A percentile compares a stretch with the other conserved stretches of the same genome.
Conservation (phyloP, 768 basidiomycete species). For the Agaricus subrufescens region DNA sequence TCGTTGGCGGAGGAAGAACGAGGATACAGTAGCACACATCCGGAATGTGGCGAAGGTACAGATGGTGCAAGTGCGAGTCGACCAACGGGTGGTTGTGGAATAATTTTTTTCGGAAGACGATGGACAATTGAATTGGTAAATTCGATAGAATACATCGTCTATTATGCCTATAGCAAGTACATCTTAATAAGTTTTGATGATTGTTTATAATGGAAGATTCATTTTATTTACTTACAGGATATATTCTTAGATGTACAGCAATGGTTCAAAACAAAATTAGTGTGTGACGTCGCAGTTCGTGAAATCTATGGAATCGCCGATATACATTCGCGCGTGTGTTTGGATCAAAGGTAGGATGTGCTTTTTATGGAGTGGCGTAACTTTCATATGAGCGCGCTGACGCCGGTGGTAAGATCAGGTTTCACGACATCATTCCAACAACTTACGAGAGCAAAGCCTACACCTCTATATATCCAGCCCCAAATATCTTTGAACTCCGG, state of each 20-base stretch:
- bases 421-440: neutral
- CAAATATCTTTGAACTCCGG: constrained; percentile 50
- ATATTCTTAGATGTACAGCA: too few species aligned
- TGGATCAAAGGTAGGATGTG: constrained; percentile 35
- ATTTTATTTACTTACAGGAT: too few species aligned
- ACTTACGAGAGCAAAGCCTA: constrained; percentile 46
- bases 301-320: neutral
- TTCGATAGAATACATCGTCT: too few species aligned
- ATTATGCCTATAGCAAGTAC: neutral
- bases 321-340: constrained; percentile 43
- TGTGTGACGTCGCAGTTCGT: neutral
- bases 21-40: neutral
- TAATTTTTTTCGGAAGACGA: neutral
- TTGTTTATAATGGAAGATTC: too few species aligned
- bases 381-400: constrained; percentile 40
- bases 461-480: constrained; percentile 40
- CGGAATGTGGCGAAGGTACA: neutral
- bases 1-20: neutral
- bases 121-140: too few species aligned
- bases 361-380: constrained; percentile 27
- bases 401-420: constrained; percentile 1
- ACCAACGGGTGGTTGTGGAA: neutral
- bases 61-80: neutral
- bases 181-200: neutral
- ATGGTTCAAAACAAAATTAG: neutral